Evolutionary conservation across 2,329 filamentous ascomycete genomes (phyloP).

Genomic region (Cucurbitaria berberidis): DNA sequence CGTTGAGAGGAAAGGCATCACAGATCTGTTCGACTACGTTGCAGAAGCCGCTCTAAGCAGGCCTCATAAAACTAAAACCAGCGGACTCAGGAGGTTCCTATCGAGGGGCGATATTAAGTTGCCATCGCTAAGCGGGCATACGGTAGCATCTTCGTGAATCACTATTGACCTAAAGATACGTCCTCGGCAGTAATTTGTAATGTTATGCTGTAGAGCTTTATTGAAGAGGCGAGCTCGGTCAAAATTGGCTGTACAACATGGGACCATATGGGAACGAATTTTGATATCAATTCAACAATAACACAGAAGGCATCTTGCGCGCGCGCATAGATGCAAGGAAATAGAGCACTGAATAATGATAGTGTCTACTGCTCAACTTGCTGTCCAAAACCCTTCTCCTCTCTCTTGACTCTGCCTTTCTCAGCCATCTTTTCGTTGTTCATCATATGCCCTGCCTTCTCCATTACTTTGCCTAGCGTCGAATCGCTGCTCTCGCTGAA

Average conservation of each 20-base stretch:
- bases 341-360: too few relatives aligned
- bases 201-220: too few relatives aligned
- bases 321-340: neutral
- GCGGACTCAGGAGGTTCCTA: neutral
- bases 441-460: constrained; percentile 62
- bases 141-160: too few relatives aligned
- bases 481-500: constrained; percentile 48
- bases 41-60: constrained; percentile 2
- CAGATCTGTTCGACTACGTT: constrained; percentile 19
- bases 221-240: too few relatives aligned
- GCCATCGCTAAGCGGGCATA: too few relatives aligned
- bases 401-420: constrained; percentile 60
- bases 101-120: neutral
- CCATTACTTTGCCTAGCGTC: constrained; percentile 62
- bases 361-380: neutral
- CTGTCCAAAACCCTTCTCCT: constrained; percentile 27
- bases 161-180: too few relatives aligned
- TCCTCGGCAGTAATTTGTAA: too few relatives aligned
- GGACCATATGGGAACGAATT: too few relatives aligned
- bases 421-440: constrained; percentile 56
- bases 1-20: constrained; percentile 10
- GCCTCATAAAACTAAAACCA: neutral
- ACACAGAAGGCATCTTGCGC: neutral
- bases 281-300: neutral
- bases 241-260: too few relatives aligned